Base-by-base conservation (phyloP, 495 filamentous ascomycete species). In the Tuber brumale region DNA sequence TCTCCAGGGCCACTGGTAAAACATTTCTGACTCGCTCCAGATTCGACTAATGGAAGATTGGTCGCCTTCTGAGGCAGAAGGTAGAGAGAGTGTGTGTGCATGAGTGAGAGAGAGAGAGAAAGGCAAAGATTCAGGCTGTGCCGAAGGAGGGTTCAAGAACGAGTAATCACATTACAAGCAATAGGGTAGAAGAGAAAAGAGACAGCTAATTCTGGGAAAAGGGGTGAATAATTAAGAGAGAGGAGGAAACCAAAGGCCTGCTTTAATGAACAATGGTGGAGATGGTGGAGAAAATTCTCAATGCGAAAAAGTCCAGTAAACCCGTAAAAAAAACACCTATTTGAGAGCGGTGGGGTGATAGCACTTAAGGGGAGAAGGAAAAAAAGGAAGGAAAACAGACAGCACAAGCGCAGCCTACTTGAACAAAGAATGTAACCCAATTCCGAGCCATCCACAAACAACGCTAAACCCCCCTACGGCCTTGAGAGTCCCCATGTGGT, bases 291-390 rank as follows among this genome's bases (percentile, higher is more conserved):
- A 61, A 61, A 27, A 61, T 66, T 27, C 57, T 66, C 57, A 35
- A 66, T 66, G 57, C 57, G 57, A 66, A 35, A 39, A 27, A 18
- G 57, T 66, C 31, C 27, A 7, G 27, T 35, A 66, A 35, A 66
- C 27, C 57, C 75, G 31, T 75, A 75, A 66, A 78, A 74, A 74
- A 72, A 81, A 78, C 75, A 81, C 79, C 78, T 57, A 72, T 78
- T 81, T 72, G 72, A 75, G 70, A 81, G 44, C 45, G n/a, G 76
- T 41, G 81, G 73, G 72, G 69, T 51, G 73, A 71, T 71, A 73
- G 76, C 76, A 75, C 73, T 76, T 51, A 71, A 77, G 44, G 21
- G 43, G 70, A 70, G 74, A 70, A 74, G 57, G 51, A 79, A 72
- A 72, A 73, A 66, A 66, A 43, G 77, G 35, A 79, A 76, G 69